Percentiles rank a stretch among this genome's conserved stretches.
phyloP scores from a whole-genome alignment of 768 basidiomycete genomes.

The Suillus spraguei region DNA sequence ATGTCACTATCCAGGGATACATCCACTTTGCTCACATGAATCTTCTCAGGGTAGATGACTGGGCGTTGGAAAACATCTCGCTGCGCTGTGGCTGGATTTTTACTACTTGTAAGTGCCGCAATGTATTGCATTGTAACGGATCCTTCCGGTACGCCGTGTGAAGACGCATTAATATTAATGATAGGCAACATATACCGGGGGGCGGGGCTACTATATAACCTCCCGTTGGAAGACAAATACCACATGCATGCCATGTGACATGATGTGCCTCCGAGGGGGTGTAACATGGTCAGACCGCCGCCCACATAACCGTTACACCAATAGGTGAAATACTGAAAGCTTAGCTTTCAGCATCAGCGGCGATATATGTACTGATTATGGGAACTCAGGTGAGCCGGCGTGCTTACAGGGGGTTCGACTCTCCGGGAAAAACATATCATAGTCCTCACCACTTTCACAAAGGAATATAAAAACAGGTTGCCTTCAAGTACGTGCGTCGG shows the following conservation, averaged over 20 bases:
- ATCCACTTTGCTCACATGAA: slow-evolving; percentile 1
- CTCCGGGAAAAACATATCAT: not conserved
- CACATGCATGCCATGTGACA: not conserved
- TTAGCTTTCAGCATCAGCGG: too few species aligned
- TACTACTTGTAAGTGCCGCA: not conserved
- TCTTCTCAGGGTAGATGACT: slow-evolving; percentile 4
- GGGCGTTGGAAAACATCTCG: not conserved
- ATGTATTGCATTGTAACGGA: not conserved
- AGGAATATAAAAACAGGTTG: not conserved
- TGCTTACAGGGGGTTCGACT: not conserved
- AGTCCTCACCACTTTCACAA: not conserved
- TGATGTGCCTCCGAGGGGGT: not conserved
- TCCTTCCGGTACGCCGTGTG: not conserved
- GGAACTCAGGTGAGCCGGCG: too few species aligned
- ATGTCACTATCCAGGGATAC: not conserved
- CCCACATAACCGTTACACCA: too few species aligned
- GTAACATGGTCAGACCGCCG: too few species aligned
- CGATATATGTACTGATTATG: too few species aligned
- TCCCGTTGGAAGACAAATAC: not conserved
- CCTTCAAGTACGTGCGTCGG: slow-evolving; percentile 1
- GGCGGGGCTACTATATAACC: not conserved
- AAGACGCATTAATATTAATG: not conserved
- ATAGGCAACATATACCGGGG: not conserved
- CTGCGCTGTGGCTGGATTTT: not conserved
- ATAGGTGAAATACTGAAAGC: too few species aligned